phyloP scores from a whole-genome alignment of 192 early-diverging fungal species.

The Coemansia guatemalensis region DNA sequence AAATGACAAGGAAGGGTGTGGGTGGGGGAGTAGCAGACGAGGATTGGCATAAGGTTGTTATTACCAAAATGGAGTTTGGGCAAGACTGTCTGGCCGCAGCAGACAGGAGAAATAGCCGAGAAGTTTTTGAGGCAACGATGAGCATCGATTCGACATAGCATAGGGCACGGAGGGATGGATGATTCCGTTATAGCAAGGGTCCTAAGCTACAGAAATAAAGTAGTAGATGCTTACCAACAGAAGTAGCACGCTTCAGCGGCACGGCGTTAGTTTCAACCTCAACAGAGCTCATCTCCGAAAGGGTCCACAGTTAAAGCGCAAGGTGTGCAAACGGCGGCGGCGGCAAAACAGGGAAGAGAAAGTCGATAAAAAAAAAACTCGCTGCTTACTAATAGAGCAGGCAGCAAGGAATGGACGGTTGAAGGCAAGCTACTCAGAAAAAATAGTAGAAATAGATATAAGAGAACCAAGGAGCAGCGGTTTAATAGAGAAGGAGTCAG shows the following conservation, averaged over 20 bases:
- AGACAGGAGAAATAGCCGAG: not conserved
- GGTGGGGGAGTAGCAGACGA: too few species aligned
- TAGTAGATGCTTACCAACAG: not conserved
- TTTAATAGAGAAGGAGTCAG: not conserved
- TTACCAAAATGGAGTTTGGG: too few species aligned
- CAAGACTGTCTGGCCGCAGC: not conserved
- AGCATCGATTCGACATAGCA: too few species aligned
- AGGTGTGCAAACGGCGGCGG: not conserved
- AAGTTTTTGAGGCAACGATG: not conserved
- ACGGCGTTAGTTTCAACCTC: not conserved
- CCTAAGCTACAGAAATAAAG: not conserved
- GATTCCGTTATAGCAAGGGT: not conserved
- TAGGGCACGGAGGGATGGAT: not conserved
- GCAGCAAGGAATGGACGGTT: too few species aligned
- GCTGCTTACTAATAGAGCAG: not conserved
- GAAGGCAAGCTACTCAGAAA: not conserved
- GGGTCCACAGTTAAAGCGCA: not conserved
- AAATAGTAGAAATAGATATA: not conserved
- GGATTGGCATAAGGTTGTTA: too few species aligned
- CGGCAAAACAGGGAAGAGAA: conserved; percentile 1
- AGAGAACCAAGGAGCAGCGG: not conserved
- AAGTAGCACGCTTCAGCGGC: conserved; percentile 2
- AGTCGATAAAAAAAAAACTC: not conserved
- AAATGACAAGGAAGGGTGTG: too few species aligned
- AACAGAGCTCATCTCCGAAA: conserved; percentile 1